Evolutionary conservation across 2,329 filamentous ascomycete species (phyloP).

Genomic region (Eurotiales sp.): DNA sequence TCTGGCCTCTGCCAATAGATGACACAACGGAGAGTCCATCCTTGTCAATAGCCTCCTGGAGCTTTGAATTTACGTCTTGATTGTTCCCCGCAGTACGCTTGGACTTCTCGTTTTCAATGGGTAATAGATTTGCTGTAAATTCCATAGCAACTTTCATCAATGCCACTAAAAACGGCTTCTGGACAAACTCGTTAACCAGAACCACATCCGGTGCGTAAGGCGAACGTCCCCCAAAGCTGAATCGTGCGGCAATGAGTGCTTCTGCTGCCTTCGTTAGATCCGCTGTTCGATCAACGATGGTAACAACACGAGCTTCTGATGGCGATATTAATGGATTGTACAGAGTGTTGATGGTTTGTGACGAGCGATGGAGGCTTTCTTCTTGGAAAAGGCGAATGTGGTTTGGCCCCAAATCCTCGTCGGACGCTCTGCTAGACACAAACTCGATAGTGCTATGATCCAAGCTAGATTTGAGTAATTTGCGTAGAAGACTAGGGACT

Average conservation of each 20-base stretch:
- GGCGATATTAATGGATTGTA: no score
- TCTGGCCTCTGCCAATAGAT: neutral
- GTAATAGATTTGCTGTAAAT: neutral
- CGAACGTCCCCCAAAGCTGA: slow-evolving; percentile 54
- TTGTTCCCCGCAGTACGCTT: no score
- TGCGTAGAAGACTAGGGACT: neutral
- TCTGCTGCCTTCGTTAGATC: slow-evolving; percentile 53
- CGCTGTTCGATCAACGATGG: slow-evolving; percentile 59
- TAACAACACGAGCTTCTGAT: no score
- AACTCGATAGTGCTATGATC: slow-evolving; percentile 31
- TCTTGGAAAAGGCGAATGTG: slow-evolving; percentile 9
- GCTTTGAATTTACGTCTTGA: no score
- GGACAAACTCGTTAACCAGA: slow-evolving; percentile 61
- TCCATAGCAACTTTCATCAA: slow-evolving; percentile 33
- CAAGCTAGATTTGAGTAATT: slow-evolving; percentile 17
- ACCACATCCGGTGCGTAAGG: slow-evolving; percentile 61
- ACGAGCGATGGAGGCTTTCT: no score
- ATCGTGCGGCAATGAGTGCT: slow-evolving; percentile 51
- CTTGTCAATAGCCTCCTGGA: no score
- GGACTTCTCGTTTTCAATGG: no score
- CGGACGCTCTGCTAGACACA: slow-evolving; percentile 33
- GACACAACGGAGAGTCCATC: neutral
- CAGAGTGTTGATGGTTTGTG: no score
- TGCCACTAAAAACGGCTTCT: slow-evolving; percentile 52
- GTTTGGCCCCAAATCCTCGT: slow-evolving; percentile 32